Evolutionary conservation across 139 green algal species (phyloP).

Genomic region (Auxenochlorella pyrenoidosa): DNA sequence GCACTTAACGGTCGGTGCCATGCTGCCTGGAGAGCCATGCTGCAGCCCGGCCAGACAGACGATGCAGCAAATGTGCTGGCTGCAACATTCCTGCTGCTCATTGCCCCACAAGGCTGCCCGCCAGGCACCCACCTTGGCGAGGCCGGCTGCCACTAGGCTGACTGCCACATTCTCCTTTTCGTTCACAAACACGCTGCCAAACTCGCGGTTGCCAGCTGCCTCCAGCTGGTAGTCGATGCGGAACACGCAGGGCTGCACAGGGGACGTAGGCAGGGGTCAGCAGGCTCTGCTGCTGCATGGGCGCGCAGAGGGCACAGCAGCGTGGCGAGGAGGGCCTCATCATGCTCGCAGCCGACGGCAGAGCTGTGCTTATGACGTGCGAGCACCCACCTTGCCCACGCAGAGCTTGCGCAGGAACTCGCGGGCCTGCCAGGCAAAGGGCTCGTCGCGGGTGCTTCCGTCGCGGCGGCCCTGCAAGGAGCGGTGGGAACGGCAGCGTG

Average conservation of each 20-base stretch:
- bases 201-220: conserved; percentile 84
- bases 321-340: no score
- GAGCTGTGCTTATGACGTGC: no score
- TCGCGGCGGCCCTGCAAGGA: conserved; percentile 88
- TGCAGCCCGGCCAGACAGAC: neutral
- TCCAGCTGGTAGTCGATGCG: conserved; percentile 93
- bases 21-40: neutral
- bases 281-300: neutral
- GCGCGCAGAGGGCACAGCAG: neutral
- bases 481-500: neutral
- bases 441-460: conserved; percentile 87
- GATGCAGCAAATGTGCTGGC: no score
- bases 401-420: conserved; percentile 92
- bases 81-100: no score
- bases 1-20: no score
- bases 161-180: conserved; percentile 86
- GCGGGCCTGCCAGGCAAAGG: conserved; percentile 91
- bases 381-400: conserved; percentile 82
- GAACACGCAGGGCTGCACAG: conserved; percentile 82
- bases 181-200: conserved; percentile 91
- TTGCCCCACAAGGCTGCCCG: no score
- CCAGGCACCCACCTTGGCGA: conserved; percentile 75
- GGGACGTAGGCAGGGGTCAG: neutral
- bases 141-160: conserved; percentile 75
- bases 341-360: no score